These are phyloP conservation scores for Fennellomyces sp. DNA, from an alignment of 371 early-diverging fungal genomes.

Conservation along the genomic window DNA sequence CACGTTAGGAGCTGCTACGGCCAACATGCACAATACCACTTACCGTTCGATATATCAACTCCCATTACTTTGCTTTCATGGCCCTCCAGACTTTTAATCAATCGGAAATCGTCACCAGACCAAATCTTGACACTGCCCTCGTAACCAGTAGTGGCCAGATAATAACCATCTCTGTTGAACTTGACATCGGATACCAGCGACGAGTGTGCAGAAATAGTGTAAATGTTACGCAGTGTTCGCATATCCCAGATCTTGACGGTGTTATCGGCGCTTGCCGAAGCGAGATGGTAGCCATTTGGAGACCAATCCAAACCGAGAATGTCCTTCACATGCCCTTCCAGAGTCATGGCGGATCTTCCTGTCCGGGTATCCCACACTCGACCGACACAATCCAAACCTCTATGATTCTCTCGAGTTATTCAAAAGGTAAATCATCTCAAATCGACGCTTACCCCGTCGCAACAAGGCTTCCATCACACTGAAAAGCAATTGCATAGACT, in stretches of 20 bases:
- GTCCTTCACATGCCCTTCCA: slow-evolving; percentile 92
- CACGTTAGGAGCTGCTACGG: neutral
- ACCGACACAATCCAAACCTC: slow-evolving; percentile 89
- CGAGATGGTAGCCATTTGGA: slow-evolving; percentile 84
- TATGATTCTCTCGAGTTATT: slow-evolving; percentile 15
- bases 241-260: slow-evolving; percentile 92
- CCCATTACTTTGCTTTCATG: slow-evolving; percentile 92
- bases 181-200: slow-evolving; percentile 85
- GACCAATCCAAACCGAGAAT: slow-evolving; percentile 90
- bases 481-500: slow-evolving; percentile 90
- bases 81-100: slow-evolving; percentile 84
- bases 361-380: slow-evolving; percentile 96
- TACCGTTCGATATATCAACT: slow-evolving; percentile 81
- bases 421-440: neutral
- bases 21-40: neutral
- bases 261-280: slow-evolving; percentile 83
- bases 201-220: slow-evolving; percentile 92
- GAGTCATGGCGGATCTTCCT: slow-evolving; percentile 85
- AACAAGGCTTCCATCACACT: slow-evolving; percentile 88
- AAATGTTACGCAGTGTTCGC: slow-evolving; percentile 74
- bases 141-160: slow-evolving; percentile 74
- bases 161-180: slow-evolving; percentile 67
- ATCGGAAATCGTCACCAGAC: slow-evolving; percentile 92
- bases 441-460: slow-evolving; percentile 75
- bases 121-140: slow-evolving; percentile 94